Percentiles rank a stretch among this genome's conserved stretches.
Evolutionary conservation across 192 early-diverging fungal genomes (phyloP).

Genomic region (Backusella macrospora): DNA sequence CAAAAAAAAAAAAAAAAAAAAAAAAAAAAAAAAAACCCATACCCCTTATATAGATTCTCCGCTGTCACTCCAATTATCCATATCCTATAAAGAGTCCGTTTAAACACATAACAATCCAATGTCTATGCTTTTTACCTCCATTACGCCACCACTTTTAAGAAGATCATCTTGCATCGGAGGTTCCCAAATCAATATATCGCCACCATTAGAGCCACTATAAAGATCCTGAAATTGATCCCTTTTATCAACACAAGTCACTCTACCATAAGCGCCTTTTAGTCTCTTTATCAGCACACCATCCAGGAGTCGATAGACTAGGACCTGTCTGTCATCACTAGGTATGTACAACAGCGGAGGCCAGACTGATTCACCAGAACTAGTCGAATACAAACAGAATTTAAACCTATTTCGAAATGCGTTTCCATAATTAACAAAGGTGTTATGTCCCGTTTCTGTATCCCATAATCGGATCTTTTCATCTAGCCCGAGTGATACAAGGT

Average conservation of each 20-base stretch:
- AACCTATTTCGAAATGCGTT: slow-evolving; percentile 40
- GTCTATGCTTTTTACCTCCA: neutral
- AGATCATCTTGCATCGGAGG: slow-evolving; percentile 12
- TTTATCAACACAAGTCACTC: slow-evolving; percentile 12
- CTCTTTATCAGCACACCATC: neutral
- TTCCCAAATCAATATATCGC: neutral
- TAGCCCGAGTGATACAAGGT: slow-evolving; percentile 60
- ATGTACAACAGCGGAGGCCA: slow-evolving; percentile 11
- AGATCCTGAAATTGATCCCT: neutral
- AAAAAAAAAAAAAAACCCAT: slow-evolving; percentile 6
- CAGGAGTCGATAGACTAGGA: slow-evolving; percentile 45
- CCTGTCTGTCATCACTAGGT: slow-evolving; percentile 36
- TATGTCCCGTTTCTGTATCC: slow-evolving; percentile 59
- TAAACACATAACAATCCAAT: neutral
- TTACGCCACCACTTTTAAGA: neutral
- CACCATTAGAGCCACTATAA: slow-evolving; percentile 7
- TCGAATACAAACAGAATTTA: slow-evolving; percentile 35
- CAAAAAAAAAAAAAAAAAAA: neutral
- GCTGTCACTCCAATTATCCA: slow-evolving; percentile 56
- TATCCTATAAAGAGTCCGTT: slow-evolving; percentile 22
- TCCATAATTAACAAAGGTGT: slow-evolving; percentile 55
- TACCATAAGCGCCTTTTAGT: slow-evolving; percentile 13
- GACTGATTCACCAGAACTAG: slow-evolving; percentile 22
- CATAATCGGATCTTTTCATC: slow-evolving; percentile 69
- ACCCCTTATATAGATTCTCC: slow-evolving; percentile 26